Percentiles rank a stretch among this genome's conserved stretches.
Evolutionary conservation across 179 eudicot genomes (phyloP).

Genomic region (Spinacia oleracea): DNA sequence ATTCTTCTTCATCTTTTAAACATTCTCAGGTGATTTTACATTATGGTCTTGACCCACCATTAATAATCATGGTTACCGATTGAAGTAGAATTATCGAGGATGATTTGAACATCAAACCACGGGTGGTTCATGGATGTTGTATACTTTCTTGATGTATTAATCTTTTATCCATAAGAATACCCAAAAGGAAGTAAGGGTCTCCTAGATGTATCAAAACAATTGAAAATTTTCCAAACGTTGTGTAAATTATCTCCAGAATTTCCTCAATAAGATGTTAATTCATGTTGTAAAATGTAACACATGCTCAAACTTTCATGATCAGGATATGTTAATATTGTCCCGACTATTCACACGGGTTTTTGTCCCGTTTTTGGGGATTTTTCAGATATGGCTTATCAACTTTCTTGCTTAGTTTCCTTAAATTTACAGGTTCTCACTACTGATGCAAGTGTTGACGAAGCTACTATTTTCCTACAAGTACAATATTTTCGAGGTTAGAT

Average conservation of each 20-base stretch:
- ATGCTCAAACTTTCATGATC: neutral
- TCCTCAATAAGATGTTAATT: neutral
- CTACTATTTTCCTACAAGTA: conserved; percentile 4
- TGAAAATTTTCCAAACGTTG: neutral
- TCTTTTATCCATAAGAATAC: neutral
- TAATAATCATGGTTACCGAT: neutral
- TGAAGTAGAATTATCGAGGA: neutral
- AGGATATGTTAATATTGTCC: neutral
- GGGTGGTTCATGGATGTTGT: neutral
- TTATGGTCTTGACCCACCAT: neutral
- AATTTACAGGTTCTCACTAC: neutral
- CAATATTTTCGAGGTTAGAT: conserved; percentile 25
- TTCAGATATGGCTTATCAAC: neutral
- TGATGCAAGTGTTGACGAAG: neutral
- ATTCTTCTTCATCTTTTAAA: neutral
- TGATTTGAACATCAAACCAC: neutral
- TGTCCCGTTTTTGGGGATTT: neutral
- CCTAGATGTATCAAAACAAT: neutral
- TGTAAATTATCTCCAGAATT: neutral
- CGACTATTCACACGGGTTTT: neutral
- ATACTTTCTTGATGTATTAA: neutral
- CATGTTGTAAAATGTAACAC: neutral
- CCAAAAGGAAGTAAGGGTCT: conserved; percentile 1
- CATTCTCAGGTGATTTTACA: neutral
- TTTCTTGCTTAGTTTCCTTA: neutral